A percentile compares a stretch with the other conserved stretches of the same genome.
Evolutionary conservation across 2,329 filamentous ascomycete genomes (phyloP).

Genomic region (Herpotrichia juniperi): DNA sequence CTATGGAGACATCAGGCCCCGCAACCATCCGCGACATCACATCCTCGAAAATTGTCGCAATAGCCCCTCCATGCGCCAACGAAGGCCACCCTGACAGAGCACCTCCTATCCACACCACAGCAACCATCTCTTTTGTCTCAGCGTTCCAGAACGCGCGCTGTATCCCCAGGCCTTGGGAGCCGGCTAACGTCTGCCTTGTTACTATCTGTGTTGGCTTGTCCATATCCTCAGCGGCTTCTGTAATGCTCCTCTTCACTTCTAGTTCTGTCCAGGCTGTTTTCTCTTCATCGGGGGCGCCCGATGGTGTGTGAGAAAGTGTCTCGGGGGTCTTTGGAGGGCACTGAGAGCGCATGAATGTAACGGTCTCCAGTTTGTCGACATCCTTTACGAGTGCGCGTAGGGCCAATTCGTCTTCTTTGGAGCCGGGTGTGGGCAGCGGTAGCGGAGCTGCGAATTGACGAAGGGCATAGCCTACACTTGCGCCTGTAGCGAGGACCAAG

Average conservation of each 20-base stretch:
- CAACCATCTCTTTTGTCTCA: conserved; percentile 62
- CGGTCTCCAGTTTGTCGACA: conserved; percentile 39
- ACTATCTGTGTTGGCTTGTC: conserved; percentile 22
- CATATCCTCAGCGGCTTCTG: conserved; percentile 16
- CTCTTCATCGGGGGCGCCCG: conserved; percentile 10
- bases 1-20: conserved; percentile 50
- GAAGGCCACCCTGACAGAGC: conserved; percentile 72
- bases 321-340: conserved; percentile 29
- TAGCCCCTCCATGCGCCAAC: conserved; percentile 72
- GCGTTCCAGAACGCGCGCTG: conserved; percentile 71
- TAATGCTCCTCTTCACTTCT: conserved; percentile 25
- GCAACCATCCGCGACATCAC: conserved; percentile 68
- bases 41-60: conserved; percentile 74
- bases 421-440: conserved; percentile 32
- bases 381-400: conserved; percentile 31
- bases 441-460: conserved; percentile 33
- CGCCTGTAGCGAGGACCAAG: conserved; percentile 30
- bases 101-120: conserved; percentile 72
- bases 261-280: conserved; percentile 36
- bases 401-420: conserved; percentile 33
- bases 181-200: conserved; percentile 41
- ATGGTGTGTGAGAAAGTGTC: conserved; percentile 20
- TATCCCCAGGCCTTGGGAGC: conserved; percentile 49
- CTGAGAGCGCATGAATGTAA: conserved; percentile 37
- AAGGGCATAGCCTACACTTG: conserved; percentile 29